Percentiles rank a stretch among this genome's conserved stretches.
phyloP scores from a whole-genome alignment of 495 filamentous ascomycete genomes.

The Daldinia concentrica region DNA sequence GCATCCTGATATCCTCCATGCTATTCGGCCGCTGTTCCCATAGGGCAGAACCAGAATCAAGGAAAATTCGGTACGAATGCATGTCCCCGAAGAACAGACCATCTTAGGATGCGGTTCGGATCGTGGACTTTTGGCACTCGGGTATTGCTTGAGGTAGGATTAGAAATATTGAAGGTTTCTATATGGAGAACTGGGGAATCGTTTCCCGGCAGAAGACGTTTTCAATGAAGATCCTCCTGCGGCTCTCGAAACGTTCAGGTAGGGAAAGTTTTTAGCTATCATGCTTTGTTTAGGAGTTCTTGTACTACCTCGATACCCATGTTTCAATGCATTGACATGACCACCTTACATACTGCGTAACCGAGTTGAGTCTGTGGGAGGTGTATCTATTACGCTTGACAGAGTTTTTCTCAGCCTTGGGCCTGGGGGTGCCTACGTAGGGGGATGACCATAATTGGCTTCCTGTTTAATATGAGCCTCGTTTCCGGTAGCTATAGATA shows the following conservation, averaged over 20 bases:
- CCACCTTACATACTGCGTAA: background rate
- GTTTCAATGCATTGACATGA: constrained; percentile 25
- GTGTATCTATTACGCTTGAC: constrained; percentile 12
- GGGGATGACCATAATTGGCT: background rate
- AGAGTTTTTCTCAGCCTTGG: background rate
- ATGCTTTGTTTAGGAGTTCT: constrained; percentile 11
- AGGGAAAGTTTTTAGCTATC: constrained; percentile 10
- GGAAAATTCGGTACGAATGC: constrained; percentile 28
- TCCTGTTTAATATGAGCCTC: constrained; percentile 17
- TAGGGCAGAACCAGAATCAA: constrained; percentile 34
- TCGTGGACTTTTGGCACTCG: constrained; percentile 15
- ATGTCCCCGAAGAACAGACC: constrained; percentile 27
- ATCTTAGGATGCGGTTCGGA: constrained; percentile 27
- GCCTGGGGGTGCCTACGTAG: background rate
- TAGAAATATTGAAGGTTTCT: constrained; percentile 23
- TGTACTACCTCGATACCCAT: constrained; percentile 33
- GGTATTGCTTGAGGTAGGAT: constrained; percentile 24
- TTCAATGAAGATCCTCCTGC: constrained; percentile 34
- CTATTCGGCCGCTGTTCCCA: constrained; percentile 18
- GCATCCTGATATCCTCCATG: constrained; percentile 19
- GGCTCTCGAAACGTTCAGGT: constrained; percentile 35
- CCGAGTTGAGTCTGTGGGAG: constrained; percentile 1
- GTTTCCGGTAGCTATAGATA: constrained; percentile 26
- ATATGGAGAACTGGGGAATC: constrained; percentile 27
- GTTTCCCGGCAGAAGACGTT: constrained; percentile 23